Evolutionary conservation across 1,284 basidiomycete genomes (phyloP).

Genomic region (Sanguinoderma infundibulare): DNA sequence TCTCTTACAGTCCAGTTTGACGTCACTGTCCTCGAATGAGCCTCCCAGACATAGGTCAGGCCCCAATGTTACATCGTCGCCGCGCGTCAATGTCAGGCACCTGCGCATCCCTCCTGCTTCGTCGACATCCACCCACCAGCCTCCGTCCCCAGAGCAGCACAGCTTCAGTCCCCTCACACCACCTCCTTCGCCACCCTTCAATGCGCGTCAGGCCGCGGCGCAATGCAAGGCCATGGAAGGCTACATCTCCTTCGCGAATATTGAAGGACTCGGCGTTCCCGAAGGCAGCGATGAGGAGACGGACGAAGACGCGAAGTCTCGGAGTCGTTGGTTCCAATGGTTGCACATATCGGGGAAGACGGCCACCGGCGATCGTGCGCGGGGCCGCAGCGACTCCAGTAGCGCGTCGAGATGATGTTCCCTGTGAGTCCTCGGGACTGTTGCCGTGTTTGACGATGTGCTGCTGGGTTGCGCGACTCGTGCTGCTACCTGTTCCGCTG

Average conservation of each 20-base stretch:
- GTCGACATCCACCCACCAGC: slow-evolving; percentile 22
- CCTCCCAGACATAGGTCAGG: slow-evolving; percentile 13
- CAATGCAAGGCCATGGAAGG: slow-evolving; percentile 61
- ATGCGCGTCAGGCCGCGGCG: slow-evolving; percentile 62
- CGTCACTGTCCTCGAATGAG: slow-evolving; percentile 28
- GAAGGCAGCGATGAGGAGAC: slow-evolving; percentile 44
- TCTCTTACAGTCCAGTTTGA: slow-evolving; percentile 28
- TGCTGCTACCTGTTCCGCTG: slow-evolving; percentile 12
- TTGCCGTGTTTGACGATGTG: slow-evolving; percentile 13
- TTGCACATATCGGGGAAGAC: slow-evolving; percentile 22
- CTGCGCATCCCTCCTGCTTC: slow-evolving; percentile 23
- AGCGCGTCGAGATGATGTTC: slow-evolving; percentile 26
- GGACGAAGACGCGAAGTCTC: slow-evolving; percentile 30
- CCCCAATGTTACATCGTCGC: slow-evolving; percentile 21
- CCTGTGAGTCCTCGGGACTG: slow-evolving; percentile 16
- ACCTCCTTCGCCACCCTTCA: slow-evolving; percentile 50
- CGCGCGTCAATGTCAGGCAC: slow-evolving; percentile 14
- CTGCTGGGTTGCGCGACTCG: slow-evolving; percentile 11
- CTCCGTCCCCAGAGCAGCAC: slow-evolving; percentile 21
- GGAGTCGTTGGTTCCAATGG: slow-evolving; percentile 32
- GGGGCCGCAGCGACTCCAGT: slow-evolving; percentile 24
- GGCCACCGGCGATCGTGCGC: slow-evolving; percentile 15
- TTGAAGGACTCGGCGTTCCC: slow-evolving; percentile 72
- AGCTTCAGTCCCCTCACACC: slow-evolving; percentile 31
- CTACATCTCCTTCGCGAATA: slow-evolving; percentile 67